Conservation (phyloP, 768 basidiomycete species). For the Pleurotus tuoliensis region DNA sequence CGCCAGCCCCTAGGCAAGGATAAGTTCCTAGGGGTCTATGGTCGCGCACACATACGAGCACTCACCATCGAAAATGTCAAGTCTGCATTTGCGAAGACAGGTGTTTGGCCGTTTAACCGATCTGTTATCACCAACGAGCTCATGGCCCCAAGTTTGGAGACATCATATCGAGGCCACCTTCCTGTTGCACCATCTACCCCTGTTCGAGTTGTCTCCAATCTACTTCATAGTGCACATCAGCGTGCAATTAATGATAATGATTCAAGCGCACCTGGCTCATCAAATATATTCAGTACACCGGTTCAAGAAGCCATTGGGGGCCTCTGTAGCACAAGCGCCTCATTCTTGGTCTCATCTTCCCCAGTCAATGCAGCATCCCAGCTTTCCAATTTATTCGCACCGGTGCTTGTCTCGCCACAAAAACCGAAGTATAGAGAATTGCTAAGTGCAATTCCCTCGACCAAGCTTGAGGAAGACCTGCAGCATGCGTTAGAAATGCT, state of each 20-base stretch:
- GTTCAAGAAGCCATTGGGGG: not conserved
- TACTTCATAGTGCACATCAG: constrained; percentile 7
- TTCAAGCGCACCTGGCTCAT: not conserved
- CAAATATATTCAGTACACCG: not conserved
- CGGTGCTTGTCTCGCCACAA: not conserved
- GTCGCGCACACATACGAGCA: constrained; percentile 6
- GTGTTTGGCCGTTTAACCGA: constrained; percentile 18
- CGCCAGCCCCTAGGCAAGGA: constrained; percentile 18
- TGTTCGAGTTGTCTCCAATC: constrained; percentile 15
- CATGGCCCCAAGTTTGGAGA: constrained; percentile 20
- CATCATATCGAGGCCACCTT: constrained; percentile 13
- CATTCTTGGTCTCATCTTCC: not conserved
- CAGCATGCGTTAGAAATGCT: not conserved
- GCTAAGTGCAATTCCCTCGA: not conserved
- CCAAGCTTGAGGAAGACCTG: not conserved
- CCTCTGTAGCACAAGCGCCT: not conserved
- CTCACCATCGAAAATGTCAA: constrained; percentile 10
- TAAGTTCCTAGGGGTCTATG: constrained; percentile 24
- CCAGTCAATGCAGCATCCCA: not conserved
- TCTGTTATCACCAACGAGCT: constrained; percentile 17
- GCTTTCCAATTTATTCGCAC: not conserved
- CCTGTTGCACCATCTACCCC: constrained; percentile 20
- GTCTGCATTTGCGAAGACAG: constrained; percentile 19
- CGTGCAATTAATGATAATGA: constrained; percentile 1
- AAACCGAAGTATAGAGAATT: not conserved